Conservation (phyloP, 345 rosid species). For the Eutrema yunnanense region DNA sequence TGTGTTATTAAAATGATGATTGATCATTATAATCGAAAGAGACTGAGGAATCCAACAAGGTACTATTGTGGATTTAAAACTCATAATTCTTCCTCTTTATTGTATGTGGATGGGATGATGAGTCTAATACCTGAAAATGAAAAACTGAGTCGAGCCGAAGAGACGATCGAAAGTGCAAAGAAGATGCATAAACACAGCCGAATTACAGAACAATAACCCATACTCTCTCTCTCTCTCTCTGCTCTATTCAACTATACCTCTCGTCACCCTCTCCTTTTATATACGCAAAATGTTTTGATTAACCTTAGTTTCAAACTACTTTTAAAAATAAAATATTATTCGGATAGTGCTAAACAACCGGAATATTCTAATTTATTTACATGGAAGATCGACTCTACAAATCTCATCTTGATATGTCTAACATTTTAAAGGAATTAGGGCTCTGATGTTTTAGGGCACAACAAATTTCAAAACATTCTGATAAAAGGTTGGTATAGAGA, state of each 20-base stretch:
- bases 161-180: conserved; percentile 22
- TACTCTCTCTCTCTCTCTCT: neutral
- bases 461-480: neutral
- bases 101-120: neutral
- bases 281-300: conserved; percentile 1
- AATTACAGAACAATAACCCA: conserved; percentile 16
- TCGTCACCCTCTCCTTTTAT: conserved; percentile 21
- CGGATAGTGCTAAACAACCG: neutral
- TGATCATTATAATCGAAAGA: neutral
- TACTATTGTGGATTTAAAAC: neutral
- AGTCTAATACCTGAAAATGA: conserved; percentile 33
- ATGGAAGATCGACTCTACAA: neutral
- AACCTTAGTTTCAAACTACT: neutral
- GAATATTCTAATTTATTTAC: neutral
- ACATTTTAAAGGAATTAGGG: neutral
- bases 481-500: neutral
- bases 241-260: conserved; percentile 2
- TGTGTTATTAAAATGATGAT: neutral
- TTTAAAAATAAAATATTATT: neutral
- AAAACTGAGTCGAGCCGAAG: conserved; percentile 32
- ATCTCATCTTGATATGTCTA: neutral
- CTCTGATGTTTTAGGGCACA: neutral
- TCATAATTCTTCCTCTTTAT: neutral
- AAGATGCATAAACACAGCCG: conserved; percentile 23
- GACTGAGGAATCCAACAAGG: neutral